These are phyloP conservation scores for Solanum neorickii DNA, from an alignment of 257 asterid genomes.

Conservation along the genomic window DNA sequence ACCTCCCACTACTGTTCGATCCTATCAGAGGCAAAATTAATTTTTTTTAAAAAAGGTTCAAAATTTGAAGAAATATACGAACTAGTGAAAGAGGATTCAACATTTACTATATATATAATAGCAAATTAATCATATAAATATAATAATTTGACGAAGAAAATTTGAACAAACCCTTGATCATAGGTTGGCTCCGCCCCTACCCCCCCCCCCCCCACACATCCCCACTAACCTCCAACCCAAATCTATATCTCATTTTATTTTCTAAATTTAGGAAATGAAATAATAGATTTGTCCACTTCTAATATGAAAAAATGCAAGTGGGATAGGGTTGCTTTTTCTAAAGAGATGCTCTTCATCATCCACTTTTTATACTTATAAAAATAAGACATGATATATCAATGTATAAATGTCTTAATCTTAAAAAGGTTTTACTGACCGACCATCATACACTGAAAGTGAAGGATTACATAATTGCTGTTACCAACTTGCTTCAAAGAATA, in stretches of 20 bases:
- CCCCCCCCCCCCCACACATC: background rate
- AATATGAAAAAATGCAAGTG: background rate
- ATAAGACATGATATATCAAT: background rate
- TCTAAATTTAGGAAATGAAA: background rate
- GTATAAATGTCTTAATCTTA: background rate
- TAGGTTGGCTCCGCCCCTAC: background rate
- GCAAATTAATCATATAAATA: too few relatives aligned
- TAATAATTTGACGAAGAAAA: too few relatives aligned
- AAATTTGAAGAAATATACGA: too few relatives aligned
- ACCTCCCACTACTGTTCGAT: background rate
- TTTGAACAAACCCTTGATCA: background rate
- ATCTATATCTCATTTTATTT: background rate
- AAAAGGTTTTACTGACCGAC: background rate
- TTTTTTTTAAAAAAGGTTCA: too few relatives aligned
- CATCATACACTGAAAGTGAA: background rate
- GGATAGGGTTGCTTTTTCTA: background rate
- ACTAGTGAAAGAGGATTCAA: background rate
- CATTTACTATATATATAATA: too few relatives aligned
- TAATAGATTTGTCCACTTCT: background rate
- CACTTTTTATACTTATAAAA: background rate
- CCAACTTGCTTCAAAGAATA: background rate
- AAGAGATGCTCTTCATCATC: background rate
- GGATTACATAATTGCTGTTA: background rate
- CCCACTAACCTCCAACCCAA: background rate
- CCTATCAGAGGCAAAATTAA: background rate